Percentiles rank a stretch among this genome's conserved stretches.
Conservation (phyloP, 805 yeast species). For the Starmerella vitae region DNA sequence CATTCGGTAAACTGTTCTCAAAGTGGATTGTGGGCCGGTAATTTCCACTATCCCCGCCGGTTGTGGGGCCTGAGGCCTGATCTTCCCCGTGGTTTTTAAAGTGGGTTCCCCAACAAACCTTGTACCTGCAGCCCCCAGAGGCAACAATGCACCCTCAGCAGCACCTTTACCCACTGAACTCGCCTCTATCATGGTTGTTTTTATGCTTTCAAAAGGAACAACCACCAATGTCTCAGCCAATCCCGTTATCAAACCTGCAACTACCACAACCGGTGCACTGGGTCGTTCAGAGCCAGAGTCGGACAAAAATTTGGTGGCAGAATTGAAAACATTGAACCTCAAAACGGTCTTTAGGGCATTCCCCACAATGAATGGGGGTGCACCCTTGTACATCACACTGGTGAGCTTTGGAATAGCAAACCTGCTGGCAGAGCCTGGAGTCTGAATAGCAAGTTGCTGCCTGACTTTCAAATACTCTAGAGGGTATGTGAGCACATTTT, state of each 20-base stretch:
- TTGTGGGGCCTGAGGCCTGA: conserved; percentile 3
- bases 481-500: conserved; percentile 31
- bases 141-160: conserved; percentile 26
- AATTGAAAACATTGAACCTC: conserved; percentile 61
- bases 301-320: conserved; percentile 55
- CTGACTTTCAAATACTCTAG: conserved; percentile 30
- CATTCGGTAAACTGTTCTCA: conserved; percentile 37
- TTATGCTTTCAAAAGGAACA: conserved; percentile 78
- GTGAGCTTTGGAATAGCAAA: conserved; percentile 19
- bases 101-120: not conserved
- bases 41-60: conserved; percentile 1
- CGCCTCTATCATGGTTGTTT: conserved; percentile 60
- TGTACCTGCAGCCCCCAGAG: conserved; percentile 19
- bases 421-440: conserved; percentile 7
- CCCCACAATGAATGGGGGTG: conserved; percentile 64
- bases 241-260: conserved; percentile 78
- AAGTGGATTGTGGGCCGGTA: conserved; percentile 7
- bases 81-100: not conserved
- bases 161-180: conserved; percentile 20
- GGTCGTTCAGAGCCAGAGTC: conserved; percentile 33
- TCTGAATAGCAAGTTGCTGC: conserved; percentile 26
- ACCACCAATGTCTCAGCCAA: conserved; percentile 58
- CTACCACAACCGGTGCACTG: conserved; percentile 40
- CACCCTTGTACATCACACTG: conserved; percentile 38
- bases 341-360: conserved; percentile 59